A percentile compares a stretch with the other conserved stretches of the same genome.
Conservation (phyloP, 2,329 filamentous ascomycete genomes). For the Huntiella decipiens region DNA sequence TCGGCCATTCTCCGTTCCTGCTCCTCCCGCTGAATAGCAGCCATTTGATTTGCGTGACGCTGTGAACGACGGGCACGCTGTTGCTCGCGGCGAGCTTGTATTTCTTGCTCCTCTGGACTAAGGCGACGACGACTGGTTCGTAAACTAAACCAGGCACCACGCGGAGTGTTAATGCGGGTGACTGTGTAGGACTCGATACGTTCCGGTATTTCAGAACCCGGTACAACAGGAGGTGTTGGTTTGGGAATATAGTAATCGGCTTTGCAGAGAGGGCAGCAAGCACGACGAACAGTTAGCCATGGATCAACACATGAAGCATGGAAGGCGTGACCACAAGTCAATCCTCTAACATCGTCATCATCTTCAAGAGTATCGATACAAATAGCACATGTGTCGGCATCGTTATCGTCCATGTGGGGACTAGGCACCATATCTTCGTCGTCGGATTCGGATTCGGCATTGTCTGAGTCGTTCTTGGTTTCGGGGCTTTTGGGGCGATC, state of each 20-base stretch:
- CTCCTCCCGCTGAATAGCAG: constrained; percentile 6
- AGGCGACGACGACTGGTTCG: constrained; percentile 18
- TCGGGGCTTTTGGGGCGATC: not conserved
- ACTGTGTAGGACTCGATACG: constrained; percentile 20
- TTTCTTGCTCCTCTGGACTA: constrained; percentile 13
- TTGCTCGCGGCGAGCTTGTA: constrained; percentile 5
- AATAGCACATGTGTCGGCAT: constrained; percentile 88
- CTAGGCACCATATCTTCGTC: constrained; percentile 67
- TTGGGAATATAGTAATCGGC: constrained; percentile 95
- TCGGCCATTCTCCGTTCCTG: constrained; percentile 5
- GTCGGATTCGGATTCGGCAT: constrained; percentile 27
- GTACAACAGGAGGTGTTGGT: constrained; percentile 22
- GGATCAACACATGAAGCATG: constrained; percentile 90
- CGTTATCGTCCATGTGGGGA: constrained; percentile 59
- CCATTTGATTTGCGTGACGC: constrained; percentile 5
- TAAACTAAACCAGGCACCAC: constrained; percentile 22
- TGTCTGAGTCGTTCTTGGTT: constrained; percentile 11
- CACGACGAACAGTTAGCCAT: constrained; percentile 84
- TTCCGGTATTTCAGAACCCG: constrained; percentile 14
- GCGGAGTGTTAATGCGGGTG: constrained; percentile 29
- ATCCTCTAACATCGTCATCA: constrained; percentile 81
- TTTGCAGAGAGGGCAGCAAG: constrained; percentile 94
- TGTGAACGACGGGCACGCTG: constrained; percentile 8
- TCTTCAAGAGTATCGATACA: constrained; percentile 90
- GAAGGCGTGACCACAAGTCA: constrained; percentile 96